These are phyloP conservation scores for Chaetomium fimeti DNA, from an alignment of 495 filamentous ascomycete species.

Conservation along the genomic window DNA sequence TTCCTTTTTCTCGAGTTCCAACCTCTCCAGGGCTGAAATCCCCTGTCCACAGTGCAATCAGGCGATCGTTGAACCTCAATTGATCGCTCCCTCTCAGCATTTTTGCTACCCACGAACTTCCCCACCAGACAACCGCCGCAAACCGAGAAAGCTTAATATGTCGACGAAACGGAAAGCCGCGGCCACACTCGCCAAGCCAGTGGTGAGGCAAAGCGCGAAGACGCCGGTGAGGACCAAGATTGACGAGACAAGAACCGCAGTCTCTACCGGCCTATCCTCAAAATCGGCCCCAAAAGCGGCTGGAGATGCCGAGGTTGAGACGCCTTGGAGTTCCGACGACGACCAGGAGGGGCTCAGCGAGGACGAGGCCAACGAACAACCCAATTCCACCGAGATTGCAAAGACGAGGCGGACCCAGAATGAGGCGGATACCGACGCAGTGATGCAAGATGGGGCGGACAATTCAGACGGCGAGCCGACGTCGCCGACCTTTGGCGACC, in stretches of 20 bases:
- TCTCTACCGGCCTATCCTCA: slow-evolving; percentile 42
- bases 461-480: slow-evolving; percentile 40
- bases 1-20: slow-evolving; percentile 9
- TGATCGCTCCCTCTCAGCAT: neutral
- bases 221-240: slow-evolving; percentile 60
- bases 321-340: slow-evolving; percentile 43
- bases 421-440: slow-evolving; percentile 12
- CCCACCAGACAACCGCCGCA: neutral
- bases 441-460: slow-evolving; percentile 35
- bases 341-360: slow-evolving; percentile 36
- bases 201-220: slow-evolving; percentile 58
- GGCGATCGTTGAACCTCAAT: neutral
- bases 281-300: slow-evolving; percentile 31
- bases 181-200: slow-evolving; percentile 48
- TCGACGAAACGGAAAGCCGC: slow-evolving; percentile 55
- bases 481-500: slow-evolving; percentile 80
- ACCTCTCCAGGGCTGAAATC: neutral
- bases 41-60: neutral
- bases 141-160: slow-evolving; percentile 35
- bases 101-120: neutral
- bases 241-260: slow-evolving; percentile 71
- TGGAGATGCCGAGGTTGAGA: slow-evolving; percentile 51
- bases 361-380: slow-evolving; percentile 22
- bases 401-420: slow-evolving; percentile 15
- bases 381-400: neutral